These are phyloP conservation scores for Oldenlandia corymbosa DNA, from an alignment of 257 asterid species.

Conservation along the genomic window DNA sequence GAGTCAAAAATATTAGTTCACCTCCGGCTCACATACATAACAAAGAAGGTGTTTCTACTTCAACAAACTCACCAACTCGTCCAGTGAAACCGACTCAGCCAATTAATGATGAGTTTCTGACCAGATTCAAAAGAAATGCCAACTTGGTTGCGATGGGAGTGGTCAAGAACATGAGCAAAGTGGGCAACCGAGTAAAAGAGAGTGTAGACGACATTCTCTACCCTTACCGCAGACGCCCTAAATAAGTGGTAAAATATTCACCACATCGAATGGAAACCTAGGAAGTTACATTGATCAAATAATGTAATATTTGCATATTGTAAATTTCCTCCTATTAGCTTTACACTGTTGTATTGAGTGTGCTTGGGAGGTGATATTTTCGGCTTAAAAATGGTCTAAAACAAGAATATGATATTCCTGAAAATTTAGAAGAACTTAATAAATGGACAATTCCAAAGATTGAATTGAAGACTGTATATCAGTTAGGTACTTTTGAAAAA, in stretches of 20 bases:
- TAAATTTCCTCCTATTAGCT: no score
- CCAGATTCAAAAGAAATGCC: slow-evolving; percentile 74
- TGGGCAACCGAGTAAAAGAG: slow-evolving; percentile 68
- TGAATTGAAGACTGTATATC: no score
- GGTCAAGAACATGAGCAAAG: slow-evolving; percentile 56
- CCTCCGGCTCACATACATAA: slow-evolving; percentile 41
- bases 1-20: slow-evolving; percentile 32
- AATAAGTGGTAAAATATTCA: slow-evolving; percentile 31
- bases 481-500: no score
- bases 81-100: slow-evolving; percentile 53
- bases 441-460: no score
- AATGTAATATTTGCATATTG: background rate
- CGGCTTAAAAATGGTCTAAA: no score
- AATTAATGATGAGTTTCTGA: slow-evolving; percentile 56
- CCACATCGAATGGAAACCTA: background rate
- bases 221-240: slow-evolving; percentile 61
- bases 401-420: no score
- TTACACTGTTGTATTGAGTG: no score
- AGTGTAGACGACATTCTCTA: slow-evolving; percentile 48
- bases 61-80: slow-evolving; percentile 51
- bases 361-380: no score
- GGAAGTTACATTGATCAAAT: background rate
- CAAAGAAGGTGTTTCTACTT: slow-evolving; percentile 54
- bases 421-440: no score
- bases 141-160: slow-evolving; percentile 78